Evolutionary conservation across 768 basidiomycete species (phyloP).

Genomic region (Ramaria sp.): DNA sequence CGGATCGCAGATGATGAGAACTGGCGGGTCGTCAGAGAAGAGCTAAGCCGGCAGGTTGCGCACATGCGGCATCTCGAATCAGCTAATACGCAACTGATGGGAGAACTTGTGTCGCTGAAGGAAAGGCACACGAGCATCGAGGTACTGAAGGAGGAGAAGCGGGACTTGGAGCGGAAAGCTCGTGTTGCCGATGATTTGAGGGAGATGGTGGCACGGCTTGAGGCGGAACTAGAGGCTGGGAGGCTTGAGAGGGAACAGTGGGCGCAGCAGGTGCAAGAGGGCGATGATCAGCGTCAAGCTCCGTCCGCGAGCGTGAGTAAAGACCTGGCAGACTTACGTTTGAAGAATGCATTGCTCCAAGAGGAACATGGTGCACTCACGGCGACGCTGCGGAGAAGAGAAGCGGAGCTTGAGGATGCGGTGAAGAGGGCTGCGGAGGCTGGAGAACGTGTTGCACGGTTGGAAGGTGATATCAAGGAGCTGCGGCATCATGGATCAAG

Average conservation of each 20-base stretch:
- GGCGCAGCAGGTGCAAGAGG: conserved; percentile 22
- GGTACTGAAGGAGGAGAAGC: conserved; percentile 66
- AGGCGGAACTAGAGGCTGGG: conserved; percentile 55
- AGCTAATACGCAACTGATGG: conserved; percentile 41
- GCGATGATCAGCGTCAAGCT: neutral
- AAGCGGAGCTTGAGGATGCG: conserved; percentile 36
- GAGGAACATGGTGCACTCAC: conserved; percentile 53
- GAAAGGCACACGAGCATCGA: conserved; percentile 52
- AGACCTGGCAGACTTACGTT: conserved; percentile 46
- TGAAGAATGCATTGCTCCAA: conserved; percentile 49
- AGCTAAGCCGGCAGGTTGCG: conserved; percentile 52
- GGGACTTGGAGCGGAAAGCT: conserved; percentile 45
- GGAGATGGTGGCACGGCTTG: conserved; percentile 42
- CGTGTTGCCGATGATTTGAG: conserved; percentile 40
- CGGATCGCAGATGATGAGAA: conserved; percentile 34
- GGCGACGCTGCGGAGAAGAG: conserved; percentile 42
- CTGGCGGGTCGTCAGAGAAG: conserved; percentile 54
- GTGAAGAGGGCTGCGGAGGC: conserved; percentile 28
- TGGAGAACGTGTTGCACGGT: conserved; percentile 19
- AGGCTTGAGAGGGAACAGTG: conserved; percentile 47
- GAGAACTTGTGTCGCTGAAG: conserved; percentile 42
- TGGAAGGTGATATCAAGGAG: conserved; percentile 27
- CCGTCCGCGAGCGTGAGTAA: conserved; percentile 43
- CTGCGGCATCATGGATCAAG: conserved; percentile 25
- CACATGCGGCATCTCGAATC: conserved; percentile 52